Percentiles rank a stretch among this genome's conserved stretches.
Evolutionary conservation across 345 rosid genomes (phyloP).

Genomic region (Acer campestre): DNA sequence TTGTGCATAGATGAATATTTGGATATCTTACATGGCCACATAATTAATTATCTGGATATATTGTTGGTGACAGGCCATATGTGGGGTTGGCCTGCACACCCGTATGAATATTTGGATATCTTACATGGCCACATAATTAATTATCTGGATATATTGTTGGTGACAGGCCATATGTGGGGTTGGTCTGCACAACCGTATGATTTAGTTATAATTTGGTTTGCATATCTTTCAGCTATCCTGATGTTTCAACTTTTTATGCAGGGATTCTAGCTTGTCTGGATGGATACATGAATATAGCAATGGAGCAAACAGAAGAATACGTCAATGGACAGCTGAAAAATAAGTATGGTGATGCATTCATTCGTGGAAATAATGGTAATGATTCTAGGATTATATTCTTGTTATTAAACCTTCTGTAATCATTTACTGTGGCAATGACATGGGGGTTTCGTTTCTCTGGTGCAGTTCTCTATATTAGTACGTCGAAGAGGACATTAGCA

Average conservation of each 20-base stretch:
- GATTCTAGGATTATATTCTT: not conserved
- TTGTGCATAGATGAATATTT: not conserved
- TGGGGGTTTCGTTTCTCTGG: not conserved
- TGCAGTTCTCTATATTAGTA: conserved; percentile 96
- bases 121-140: too few species aligned
- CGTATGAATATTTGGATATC: too few species aligned
- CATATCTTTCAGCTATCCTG: not conserved
- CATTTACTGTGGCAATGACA: conserved; percentile 17
- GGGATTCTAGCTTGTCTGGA: conserved; percentile 88
- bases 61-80: not conserved
- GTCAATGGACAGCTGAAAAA: conserved; percentile 94
- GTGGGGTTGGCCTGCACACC: not conserved
- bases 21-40: not conserved
- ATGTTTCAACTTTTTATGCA: conserved; percentile 28
- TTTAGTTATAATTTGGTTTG: too few species aligned
- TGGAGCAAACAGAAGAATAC: conserved; percentile 96
- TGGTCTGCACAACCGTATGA: too few species aligned
- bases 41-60: too few species aligned
- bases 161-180: too few species aligned
- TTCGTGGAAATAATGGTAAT: conserved; percentile 90
- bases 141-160: too few species aligned
- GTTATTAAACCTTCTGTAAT: conserved; percentile 6
- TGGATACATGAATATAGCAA: conserved; percentile 96
- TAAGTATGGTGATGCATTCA: conserved; percentile 94
- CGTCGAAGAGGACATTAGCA: conserved; percentile 72